Base-by-base conservation (phyloP, 1,284 basidiomycete genomes). In the Sparassis latifolia region DNA sequence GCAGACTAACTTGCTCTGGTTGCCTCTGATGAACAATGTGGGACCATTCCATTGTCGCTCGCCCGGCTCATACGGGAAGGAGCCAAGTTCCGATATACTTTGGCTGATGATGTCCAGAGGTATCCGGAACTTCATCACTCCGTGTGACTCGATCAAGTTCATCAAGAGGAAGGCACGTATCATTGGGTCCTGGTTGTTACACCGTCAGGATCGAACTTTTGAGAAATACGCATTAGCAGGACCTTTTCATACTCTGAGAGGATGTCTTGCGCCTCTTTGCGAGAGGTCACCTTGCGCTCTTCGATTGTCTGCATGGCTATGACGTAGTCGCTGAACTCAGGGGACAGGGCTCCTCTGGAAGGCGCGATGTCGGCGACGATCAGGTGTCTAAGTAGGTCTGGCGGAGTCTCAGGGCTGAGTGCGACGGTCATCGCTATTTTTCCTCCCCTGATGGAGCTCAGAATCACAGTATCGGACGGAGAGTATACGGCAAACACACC, bases 341-440 rank as follows among this genome's bases (percentile, higher is more conserved):
- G 59, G 0, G 86, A 87, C 3, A 86, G 73, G 4, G 71, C 64
- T 2, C 79, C 82, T 43, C 75, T 74, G 1, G 80, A 73, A 1
- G 92, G 92, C 0, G 89, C 77, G 53, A 95, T 90, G 66, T 95
- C 92, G 7, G 79, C 89, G 4, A 91, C 77, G 47, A 94, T 76
- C n/a, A 94, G 76, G 39, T 82, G 72, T 9, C 76, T 69, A 12
- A 95, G 66, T 2, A 74, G 67, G 44, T 67, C 69, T 12, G 66
- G 46, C 3, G 77, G 75, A 20, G 77, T 72, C 3, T 73, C 63
- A 32, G 78, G 69, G 60, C 75, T 64, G 28, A 95, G 76, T 0
- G 91, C 89, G 32, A 89, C 69, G 1, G 84, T 65, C 89, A 92
- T 92, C 0, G 86, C 88, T 1, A 83, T 87, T 67, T 95, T 95